Evolutionary conservation across 495 filamentous ascomycete species (phyloP), one percentile per base, ranked within the genome.

Genomic region (Aspergillus baeticus): DNA sequence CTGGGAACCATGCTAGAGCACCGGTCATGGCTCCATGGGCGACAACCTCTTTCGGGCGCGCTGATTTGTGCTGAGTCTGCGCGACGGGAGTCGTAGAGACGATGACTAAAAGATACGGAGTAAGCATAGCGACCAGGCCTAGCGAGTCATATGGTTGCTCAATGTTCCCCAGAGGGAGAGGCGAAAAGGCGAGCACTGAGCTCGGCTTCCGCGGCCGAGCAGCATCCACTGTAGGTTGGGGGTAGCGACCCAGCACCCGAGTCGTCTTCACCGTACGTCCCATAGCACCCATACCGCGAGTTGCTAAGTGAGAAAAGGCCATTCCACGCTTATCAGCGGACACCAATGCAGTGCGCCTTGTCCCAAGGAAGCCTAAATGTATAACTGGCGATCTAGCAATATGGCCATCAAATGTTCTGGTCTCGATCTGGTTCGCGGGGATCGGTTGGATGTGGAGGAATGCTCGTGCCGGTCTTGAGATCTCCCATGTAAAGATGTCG

Each of bases 291-390:
- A 93, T 87, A 17, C 94, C 94, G 58, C 94, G 77, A 13, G 92
- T 96, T 23, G 94, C 95, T 29, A 98, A 80, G 70, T 98, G 95
- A 6, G 95, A 96, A 68, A 99, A 99, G 8, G 93, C 92, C 94
- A 99, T 98, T 41, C 94, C 94, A 36, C 83, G 81, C 63, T 93
- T 91, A 68, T 99, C 92, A 1, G 93, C 93, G n/a, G 94, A 99
- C 22, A 96, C 90, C n/a, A 99, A 75, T 36, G 94, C 94, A 35
- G 94, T 98, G 64, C 96, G 95, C 49, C 94, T 78, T 13, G 89
- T 96, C 20, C 95, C 94, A n/a, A 99, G 77, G 61, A 99, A 99
- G 1, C 92, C 94, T 29, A 98, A 68, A 75, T 98, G 94, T 31
- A 92, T 83, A 42, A 99, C 82, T 6, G 87, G 79, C 11, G 84